These are phyloP conservation scores for Carpinus viminea DNA, from an alignment of 306 rosid species.

Conservation along the genomic window DNA sequence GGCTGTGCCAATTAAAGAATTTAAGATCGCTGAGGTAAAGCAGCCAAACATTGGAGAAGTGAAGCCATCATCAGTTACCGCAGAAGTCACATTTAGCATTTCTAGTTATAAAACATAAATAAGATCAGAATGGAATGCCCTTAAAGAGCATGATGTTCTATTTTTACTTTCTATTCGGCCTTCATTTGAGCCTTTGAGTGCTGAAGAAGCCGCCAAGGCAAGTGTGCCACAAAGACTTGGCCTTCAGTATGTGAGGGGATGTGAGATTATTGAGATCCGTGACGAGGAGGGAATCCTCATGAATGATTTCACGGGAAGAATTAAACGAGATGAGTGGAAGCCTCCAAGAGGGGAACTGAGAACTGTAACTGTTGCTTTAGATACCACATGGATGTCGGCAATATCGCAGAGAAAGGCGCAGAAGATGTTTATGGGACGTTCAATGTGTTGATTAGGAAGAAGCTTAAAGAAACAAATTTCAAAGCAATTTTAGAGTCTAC, in stretches of 20 bases:
- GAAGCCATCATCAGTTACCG: constrained; percentile 92
- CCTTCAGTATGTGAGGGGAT: constrained; percentile 90
- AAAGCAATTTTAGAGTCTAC: constrained; percentile 96
- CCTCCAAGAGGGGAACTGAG: constrained; percentile 96
- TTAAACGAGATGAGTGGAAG: constrained; percentile 97
- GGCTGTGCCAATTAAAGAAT: constrained; percentile 91
- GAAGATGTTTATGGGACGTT: constrained; percentile 96
- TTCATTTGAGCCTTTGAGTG: constrained; percentile 87
- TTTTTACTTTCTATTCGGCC: constrained; percentile 87
- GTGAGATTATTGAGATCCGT: constrained; percentile 85
- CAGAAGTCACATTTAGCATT: constrained; percentile 78
- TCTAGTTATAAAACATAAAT: constrained; percentile 87
- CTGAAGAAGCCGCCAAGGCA: constrained; percentile 83
- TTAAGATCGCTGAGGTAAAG: constrained; percentile 76
- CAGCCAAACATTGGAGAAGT: constrained; percentile 99
- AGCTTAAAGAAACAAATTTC: constrained; percentile 96
- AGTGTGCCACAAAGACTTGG: constrained; percentile 93
- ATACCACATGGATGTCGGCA: constrained; percentile 93
- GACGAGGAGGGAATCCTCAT: constrained; percentile 93
- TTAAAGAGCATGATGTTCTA: constrained; percentile 93
- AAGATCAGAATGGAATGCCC: constrained; percentile 96
- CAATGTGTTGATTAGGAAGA: constrained; percentile 91
- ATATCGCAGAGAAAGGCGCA: constrained; percentile 83
- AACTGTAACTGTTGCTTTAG: constrained; percentile 94
- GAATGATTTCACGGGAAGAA: constrained; percentile 95